phyloP scores from a whole-genome alignment of 2,329 filamentous ascomycete genomes.

The Aureobasidium sp. region DNA sequence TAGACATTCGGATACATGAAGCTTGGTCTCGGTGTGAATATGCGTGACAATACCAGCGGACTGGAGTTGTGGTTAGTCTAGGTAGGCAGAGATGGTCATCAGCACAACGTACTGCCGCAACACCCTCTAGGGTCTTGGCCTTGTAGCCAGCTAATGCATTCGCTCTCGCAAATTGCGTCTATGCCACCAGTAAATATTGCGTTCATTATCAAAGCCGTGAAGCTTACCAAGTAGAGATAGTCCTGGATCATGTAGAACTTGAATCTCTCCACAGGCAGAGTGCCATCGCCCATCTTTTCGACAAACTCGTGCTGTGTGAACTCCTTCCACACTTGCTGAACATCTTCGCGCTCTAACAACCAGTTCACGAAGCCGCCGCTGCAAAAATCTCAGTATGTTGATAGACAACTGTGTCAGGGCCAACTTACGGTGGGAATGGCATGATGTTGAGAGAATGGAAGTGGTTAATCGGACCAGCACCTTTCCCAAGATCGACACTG shows the following conservation, averaged over 20 bases:
- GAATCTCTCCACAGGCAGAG: constrained; percentile 68
- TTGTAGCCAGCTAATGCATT: constrained; percentile 85
- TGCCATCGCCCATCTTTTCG: constrained; percentile 65
- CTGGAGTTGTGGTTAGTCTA: constrained; percentile 30
- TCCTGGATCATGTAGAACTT: constrained; percentile 88
- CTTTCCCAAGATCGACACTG: constrained; percentile 56
- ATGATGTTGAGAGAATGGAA: constrained; percentile 65
- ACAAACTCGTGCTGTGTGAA: constrained; percentile 83
- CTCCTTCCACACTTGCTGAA: constrained; percentile 64
- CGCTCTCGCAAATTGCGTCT: constrained; percentile 82
- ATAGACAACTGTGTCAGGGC: background rate
- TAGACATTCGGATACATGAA: constrained; percentile 78
- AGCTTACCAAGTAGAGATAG: constrained; percentile 72
- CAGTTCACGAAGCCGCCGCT: constrained; percentile 75
- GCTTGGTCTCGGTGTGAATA: constrained; percentile 68
- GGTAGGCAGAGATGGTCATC: background rate
- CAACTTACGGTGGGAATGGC: constrained; percentile 57
- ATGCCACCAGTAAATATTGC: background rate
- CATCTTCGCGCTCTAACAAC: constrained; percentile 65
- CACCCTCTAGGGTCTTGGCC: constrained; percentile 63
- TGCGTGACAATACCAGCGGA: constrained; percentile 66
- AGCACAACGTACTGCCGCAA: constrained; percentile 51
- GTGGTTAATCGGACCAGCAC: constrained; percentile 69
- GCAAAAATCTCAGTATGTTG: background rate
- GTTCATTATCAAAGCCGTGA: background rate